These are phyloP conservation scores for Eucalyptus regnans DNA, from an alignment of 345 rosid species.

Conservation along the genomic window DNA sequence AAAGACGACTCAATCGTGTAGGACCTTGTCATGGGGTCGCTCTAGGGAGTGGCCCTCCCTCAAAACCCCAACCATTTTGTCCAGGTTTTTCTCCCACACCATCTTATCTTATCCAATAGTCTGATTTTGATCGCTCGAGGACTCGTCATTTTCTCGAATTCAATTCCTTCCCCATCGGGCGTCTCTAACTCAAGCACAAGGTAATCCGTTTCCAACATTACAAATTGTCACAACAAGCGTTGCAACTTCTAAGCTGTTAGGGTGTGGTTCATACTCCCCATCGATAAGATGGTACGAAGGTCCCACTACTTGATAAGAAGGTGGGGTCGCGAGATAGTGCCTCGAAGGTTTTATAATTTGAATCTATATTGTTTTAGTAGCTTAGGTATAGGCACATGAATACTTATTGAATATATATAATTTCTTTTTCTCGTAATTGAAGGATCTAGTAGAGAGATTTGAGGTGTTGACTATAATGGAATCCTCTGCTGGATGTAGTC, in stretches of 20 bases:
- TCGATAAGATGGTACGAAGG: accelerated
- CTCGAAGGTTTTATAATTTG: too few relatives aligned
- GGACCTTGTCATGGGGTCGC: not conserved
- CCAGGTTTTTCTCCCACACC: not conserved
- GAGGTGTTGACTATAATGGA: too few relatives aligned
- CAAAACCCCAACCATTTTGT: not conserved
- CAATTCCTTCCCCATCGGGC: not conserved
- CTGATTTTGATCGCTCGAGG: not conserved
- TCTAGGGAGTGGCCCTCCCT: not conserved
- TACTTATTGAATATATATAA: too few relatives aligned
- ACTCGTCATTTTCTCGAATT: not conserved
- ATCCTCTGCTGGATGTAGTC: accelerated
- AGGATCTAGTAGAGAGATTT: not conserved
- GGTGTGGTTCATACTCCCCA: not conserved
- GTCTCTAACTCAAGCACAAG: not conserved
- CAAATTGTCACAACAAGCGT: not conserved
- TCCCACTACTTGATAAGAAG: accelerated
- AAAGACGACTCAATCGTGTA: not conserved
- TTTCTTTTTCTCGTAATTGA: too few relatives aligned
- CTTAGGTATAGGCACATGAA: too few relatives aligned
- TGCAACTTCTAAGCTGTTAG: accelerated
- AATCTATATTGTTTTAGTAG: too few relatives aligned
- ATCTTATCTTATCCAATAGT: not conserved
- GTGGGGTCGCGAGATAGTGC: too few relatives aligned
- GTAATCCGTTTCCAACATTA: not conserved